Conservation (phyloP, 768 basidiomycete genomes). For the Coprinellus aureogranulatus region DNA sequence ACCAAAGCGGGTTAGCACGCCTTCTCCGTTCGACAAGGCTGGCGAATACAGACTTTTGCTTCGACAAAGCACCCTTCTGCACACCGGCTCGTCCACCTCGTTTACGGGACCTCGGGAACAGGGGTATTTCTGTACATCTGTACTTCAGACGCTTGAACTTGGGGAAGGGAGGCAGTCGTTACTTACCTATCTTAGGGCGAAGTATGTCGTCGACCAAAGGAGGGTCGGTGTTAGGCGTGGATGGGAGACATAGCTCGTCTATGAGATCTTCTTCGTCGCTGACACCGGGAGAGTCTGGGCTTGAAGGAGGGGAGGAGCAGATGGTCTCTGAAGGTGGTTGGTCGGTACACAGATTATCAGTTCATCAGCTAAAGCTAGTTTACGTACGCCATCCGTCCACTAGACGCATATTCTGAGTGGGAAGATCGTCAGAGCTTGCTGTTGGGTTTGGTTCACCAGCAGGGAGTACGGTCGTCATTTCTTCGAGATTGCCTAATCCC, state of each 20-base stretch:
- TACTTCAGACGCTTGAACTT: too few species aligned
- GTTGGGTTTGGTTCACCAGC: neutral
- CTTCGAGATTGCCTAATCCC: too few species aligned
- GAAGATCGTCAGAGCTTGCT: slow-evolving; percentile 30
- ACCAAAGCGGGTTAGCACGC: neutral
- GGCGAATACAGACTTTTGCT: too few species aligned
- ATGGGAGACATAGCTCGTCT: slow-evolving; percentile 51
- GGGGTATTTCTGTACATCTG: slow-evolving; percentile 6
- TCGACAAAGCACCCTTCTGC: too few species aligned
- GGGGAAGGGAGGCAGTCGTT: too few species aligned
- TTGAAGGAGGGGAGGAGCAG: slow-evolving; percentile 40
- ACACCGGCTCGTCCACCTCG: slow-evolving; percentile 38
- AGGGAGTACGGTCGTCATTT: neutral
- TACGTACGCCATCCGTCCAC: slow-evolving; percentile 66
- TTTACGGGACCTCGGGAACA: slow-evolving; percentile 51
- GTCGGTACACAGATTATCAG: too few species aligned
- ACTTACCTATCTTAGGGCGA: slow-evolving; percentile 51
- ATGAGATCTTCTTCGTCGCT: slow-evolving; percentile 48
- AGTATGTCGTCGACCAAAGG: slow-evolving; percentile 34
- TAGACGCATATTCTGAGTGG: slow-evolving; percentile 51
- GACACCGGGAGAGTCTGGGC: slow-evolving; percentile 37
- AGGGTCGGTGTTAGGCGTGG: slow-evolving; percentile 47
- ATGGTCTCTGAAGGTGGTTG: slow-evolving; percentile 36
- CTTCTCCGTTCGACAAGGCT: too few species aligned
- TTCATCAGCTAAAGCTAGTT: slow-evolving; percentile 2